Conservation (phyloP, 2,329 filamentous ascomycete species). For the Penicillium hesseltinei region DNA sequence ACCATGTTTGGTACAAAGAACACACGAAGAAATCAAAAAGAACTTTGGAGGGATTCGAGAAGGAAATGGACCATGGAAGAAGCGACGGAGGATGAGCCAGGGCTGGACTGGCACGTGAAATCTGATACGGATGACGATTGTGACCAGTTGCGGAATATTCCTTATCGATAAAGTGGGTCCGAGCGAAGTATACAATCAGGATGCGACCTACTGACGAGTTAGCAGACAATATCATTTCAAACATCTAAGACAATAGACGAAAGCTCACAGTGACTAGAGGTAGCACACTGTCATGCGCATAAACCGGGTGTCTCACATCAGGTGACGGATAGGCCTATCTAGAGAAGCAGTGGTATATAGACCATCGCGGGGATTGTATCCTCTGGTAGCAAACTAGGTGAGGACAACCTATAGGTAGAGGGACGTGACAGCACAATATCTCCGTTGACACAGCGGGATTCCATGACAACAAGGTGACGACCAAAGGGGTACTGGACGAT, state of each 20-base stretch:
- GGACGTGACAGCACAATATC: background rate
- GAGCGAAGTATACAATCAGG: background rate
- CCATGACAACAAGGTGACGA: background rate
- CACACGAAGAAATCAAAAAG: background rate
- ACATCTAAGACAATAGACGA: background rate
- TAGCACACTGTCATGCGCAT: background rate
- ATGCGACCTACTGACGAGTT: background rate
- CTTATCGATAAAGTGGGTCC: background rate
- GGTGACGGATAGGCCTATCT: background rate
- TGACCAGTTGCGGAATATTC: background rate
- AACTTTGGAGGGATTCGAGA: background rate
- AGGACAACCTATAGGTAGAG: background rate
- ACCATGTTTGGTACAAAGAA: conserved; percentile 26
- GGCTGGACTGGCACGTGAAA: background rate
- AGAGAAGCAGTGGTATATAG: background rate
- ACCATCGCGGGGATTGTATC: background rate
- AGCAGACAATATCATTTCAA: background rate
- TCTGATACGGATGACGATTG: background rate
- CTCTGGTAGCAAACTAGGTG: background rate
- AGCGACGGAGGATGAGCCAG: background rate
- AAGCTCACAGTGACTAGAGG: background rate
- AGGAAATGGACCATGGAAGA: conserved; percentile 4
- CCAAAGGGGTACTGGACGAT: background rate
- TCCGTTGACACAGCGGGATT: background rate
- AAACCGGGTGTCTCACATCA: background rate